phyloP scores from a whole-genome alignment of 331 rosid species.

The Acacia pycnantha region DNA sequence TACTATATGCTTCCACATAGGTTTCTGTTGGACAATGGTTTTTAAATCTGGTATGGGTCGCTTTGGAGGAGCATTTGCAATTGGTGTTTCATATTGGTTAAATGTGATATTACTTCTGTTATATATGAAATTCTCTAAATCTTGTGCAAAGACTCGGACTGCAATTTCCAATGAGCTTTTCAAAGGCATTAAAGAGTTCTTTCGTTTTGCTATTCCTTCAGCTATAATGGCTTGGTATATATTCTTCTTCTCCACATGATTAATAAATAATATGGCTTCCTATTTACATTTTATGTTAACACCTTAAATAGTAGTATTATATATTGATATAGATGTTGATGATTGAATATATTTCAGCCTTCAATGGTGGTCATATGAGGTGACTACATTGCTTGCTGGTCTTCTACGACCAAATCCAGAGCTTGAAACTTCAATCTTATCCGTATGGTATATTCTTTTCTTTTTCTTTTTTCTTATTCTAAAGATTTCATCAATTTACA shows the following conservation, averaged over 20 bases:
- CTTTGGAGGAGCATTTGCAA: background rate
- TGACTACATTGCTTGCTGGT: constrained; percentile 42
- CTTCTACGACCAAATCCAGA: constrained; percentile 50
- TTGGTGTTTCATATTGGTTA: background rate
- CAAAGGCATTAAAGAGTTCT: background rate
- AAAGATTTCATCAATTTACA: too few relatives aligned
- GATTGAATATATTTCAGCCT: constrained; percentile 1
- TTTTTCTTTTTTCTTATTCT: too few relatives aligned
- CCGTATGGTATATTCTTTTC: constrained; percentile 50
- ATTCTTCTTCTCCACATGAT: background rate
- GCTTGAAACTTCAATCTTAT: constrained; percentile 65
- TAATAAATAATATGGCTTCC: background rate
- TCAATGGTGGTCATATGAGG: background rate
- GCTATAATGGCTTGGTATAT: background rate
- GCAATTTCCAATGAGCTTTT: background rate
- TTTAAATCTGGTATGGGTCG: background rate
- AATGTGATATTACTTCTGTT: background rate
- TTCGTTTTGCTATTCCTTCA: background rate
- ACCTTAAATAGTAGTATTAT: background rate
- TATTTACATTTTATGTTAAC: too few relatives aligned
- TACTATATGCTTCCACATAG: background rate
- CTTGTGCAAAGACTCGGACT: background rate
- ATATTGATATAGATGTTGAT: background rate
- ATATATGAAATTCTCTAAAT: background rate
- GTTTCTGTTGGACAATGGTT: background rate